A percentile compares a stretch with the other conserved stretches of the same genome.
phyloP scores from a whole-genome alignment of 2,329 filamentous ascomycete species.

The Cercospora sp. region DNA sequence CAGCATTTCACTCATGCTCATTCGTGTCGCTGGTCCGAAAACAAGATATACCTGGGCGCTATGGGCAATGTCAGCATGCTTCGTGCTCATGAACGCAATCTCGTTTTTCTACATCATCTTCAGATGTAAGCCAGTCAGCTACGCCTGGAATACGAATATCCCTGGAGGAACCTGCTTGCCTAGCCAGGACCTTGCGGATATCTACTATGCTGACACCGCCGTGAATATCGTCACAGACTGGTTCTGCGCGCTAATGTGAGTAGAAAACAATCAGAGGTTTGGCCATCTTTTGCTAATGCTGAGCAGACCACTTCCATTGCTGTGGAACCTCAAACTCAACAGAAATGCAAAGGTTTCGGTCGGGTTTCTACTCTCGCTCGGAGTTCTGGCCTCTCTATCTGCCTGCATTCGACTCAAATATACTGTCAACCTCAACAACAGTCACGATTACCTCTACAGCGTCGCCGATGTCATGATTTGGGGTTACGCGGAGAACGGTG shows the following conservation, averaged over 20 bases:
- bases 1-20: slow-evolving; percentile 41
- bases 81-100: slow-evolving; percentile 47
- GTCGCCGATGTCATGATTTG: slow-evolving; percentile 41
- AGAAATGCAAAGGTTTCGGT: slow-evolving; percentile 44
- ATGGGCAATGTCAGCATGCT: slow-evolving; percentile 36
- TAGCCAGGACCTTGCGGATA: slow-evolving; percentile 31
- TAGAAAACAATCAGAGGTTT: neutral
- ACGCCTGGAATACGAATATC: slow-evolving; percentile 34
- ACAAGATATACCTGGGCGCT: slow-evolving; percentile 33
- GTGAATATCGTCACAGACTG: slow-evolving; percentile 43
- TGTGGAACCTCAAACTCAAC: slow-evolving; percentile 48
- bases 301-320: slow-evolving; percentile 42
- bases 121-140: slow-evolving; percentile 39
- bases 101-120: slow-evolving; percentile 42
- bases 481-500: slow-evolving; percentile 42
- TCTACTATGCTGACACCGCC: slow-evolving; percentile 41
- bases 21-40: slow-evolving; percentile 38
- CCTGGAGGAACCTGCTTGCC: slow-evolving; percentile 35
- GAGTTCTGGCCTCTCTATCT: slow-evolving; percentile 38
- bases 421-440: slow-evolving; percentile 39
- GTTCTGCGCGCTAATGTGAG: slow-evolving; percentile 40
- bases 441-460: slow-evolving; percentile 37
- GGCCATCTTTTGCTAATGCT: neutral
- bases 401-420: slow-evolving; percentile 41
- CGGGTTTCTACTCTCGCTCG: slow-evolving; percentile 41